These are phyloP conservation scores for Tolypocladium inflatum DNA, from an alignment of 2,329 filamentous ascomycete genomes.

Conservation along the genomic window DNA sequence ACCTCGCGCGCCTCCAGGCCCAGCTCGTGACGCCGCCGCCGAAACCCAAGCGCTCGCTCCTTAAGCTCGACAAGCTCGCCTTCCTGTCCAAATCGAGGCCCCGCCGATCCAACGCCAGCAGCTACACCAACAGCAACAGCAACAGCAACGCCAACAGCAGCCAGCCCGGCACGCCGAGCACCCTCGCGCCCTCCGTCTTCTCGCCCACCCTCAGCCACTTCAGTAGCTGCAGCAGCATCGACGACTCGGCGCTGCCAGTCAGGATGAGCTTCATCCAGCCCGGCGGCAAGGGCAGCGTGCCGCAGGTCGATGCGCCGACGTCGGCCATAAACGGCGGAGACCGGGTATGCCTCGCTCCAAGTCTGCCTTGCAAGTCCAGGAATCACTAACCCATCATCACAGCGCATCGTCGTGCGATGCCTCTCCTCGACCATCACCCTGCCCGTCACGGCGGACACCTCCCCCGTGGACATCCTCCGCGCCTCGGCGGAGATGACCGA, in stretches of 20 bases:
- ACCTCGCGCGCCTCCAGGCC: slow-evolving; percentile 34
- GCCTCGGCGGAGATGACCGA: slow-evolving; percentile 55
- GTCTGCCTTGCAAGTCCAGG: not conserved
- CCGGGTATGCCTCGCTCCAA: slow-evolving; percentile 42
- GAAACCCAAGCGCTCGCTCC: slow-evolving; percentile 18
- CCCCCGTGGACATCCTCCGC: slow-evolving; percentile 60
- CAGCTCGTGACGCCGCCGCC: slow-evolving; percentile 21
- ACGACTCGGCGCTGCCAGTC: slow-evolving; percentile 18
- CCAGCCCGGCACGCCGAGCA: slow-evolving; percentile 22
- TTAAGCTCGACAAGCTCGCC: slow-evolving; percentile 38
- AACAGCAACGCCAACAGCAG: slow-evolving; percentile 7
- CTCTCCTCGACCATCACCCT: slow-evolving; percentile 59
- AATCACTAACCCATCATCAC: not conserved
- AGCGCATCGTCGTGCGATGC: slow-evolving; percentile 66
- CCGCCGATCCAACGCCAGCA: slow-evolving; percentile 28
- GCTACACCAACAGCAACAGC: too few species aligned
- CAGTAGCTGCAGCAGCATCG: slow-evolving; percentile 22
- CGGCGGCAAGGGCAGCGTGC: slow-evolving; percentile 36
- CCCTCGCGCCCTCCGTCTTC: slow-evolving; percentile 23
- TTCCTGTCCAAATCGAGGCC: slow-evolving; percentile 28
- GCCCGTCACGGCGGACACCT: slow-evolving; percentile 67
- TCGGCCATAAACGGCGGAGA: slow-evolving; percentile 76
- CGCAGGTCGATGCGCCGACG: slow-evolving; percentile 62
- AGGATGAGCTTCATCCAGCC: slow-evolving; percentile 31
- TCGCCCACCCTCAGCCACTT: slow-evolving; percentile 24